Conservation (phyloP, 1,139 yeast genomes). For the Hanseniaspora sp. region DNA sequence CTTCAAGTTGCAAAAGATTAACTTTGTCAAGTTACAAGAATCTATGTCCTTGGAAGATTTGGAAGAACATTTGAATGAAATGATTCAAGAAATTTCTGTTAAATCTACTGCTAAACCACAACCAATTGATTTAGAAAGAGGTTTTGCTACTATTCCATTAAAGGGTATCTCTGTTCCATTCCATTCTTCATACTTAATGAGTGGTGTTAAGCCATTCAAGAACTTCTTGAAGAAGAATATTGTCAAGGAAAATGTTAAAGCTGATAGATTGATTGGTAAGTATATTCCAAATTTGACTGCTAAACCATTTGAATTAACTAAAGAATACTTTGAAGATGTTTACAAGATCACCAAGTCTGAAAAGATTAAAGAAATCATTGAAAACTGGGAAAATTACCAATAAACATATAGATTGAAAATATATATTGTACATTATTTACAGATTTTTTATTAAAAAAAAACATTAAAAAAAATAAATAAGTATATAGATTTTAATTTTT, state of each 20-base stretch:
- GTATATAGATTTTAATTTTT: neutral
- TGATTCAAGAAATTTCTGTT: slow-evolving; percentile 72
- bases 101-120: slow-evolving; percentile 79
- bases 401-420: slow-evolving; percentile 4
- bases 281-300: slow-evolving; percentile 98
- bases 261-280: slow-evolving; percentile 82
- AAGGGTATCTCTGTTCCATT: slow-evolving; percentile 98
- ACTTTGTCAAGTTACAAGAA: slow-evolving; percentile 77
- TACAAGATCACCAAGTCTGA: slow-evolving; percentile 84
- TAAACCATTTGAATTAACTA: slow-evolving; percentile 87
- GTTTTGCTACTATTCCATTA: slow-evolving; percentile 94
- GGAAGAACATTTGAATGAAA: slow-evolving; percentile 74
- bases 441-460: neutral
- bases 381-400: slow-evolving; percentile 82
- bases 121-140: slow-evolving; percentile 94
- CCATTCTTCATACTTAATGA: slow-evolving; percentile 95
- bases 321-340: slow-evolving; percentile 93
- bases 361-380: slow-evolving; percentile 77
- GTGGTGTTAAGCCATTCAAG: slow-evolving; percentile 98
- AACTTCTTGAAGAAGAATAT: slow-evolving; percentile 93
- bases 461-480: neutral
- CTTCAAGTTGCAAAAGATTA: slow-evolving; percentile 84
- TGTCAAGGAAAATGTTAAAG: slow-evolving; percentile 88
- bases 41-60: slow-evolving; percentile 77
- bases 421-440: neutral